Base-by-base conservation (phyloP, 1,284 basidiomycete genomes). In the Stygiomarasmius scandens region DNA sequence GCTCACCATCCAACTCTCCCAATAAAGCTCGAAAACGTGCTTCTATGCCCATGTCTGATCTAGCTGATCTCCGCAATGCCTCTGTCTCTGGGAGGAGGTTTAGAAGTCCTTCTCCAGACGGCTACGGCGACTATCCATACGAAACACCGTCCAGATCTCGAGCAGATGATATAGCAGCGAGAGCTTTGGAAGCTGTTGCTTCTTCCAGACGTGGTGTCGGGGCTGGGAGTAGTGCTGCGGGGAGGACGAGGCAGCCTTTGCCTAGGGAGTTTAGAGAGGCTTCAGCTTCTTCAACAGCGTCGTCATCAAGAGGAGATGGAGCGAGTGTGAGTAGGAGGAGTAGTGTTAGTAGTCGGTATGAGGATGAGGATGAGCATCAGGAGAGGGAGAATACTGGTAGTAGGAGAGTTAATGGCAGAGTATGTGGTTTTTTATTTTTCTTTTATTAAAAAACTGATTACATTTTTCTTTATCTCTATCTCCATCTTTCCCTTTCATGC, bases 131-230 rank as follows among this genome's bases (percentile, higher is more conserved):
- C n/a, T 70, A 72, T 29, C 64, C 70, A 52, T 66, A 66, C 12
- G 66, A 68, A 22, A 61, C 25, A n/a, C 34, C 50, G 5, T 41
- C 38, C 8, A 67, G 51, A 72, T 32, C 44, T 16, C 19, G 50
- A 25, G 10, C 36, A 20, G 32, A 49, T n/a, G 64, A 81, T 66
- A 66, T 85, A 32, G 78, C 83, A 10, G 75, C 77, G 32, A 79
- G 83, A 54, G 87, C 86, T 34, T 69, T 89, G 54, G 85, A 81
- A 47, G 84, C 85, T 36, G 83, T 87, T 48, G 83, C 83, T 16
- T 80, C 79, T 5, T 77, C 81, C 20, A 74, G 84, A 59, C 24
- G 58, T 69, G 77, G 43, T 79, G 77, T 58, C 77, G 29, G 29
- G 12, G 29, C 80, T 2, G 45, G 50, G 12, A 69, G 66, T 50